Evolutionary conservation across 2,329 filamentous ascomycete species (phyloP), one percentile per base, ranked within the genome.

Genomic region (Alternaria sp.): DNA sequence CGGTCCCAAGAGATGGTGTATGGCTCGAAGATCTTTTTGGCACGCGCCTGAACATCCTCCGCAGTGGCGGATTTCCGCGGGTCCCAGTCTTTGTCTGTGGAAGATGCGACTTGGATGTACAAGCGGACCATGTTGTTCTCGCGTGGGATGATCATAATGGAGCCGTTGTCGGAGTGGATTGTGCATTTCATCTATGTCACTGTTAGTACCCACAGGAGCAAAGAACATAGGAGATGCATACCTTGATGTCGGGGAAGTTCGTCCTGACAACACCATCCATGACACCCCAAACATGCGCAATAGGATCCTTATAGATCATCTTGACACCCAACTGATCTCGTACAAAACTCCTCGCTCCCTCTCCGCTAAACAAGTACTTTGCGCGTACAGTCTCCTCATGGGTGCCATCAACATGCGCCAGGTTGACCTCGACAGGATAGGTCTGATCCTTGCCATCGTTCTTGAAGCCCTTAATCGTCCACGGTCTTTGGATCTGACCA

Each of bases 391-490:
- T 93, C 81, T 96, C 91, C 40, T 84, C 85, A 9, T 85, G 82
- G 21, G 87, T 88, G 28, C 92, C 92, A 73, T 97, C 91, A 13
- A 93, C 85, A 71, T 94, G 91, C 74, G 90, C 88, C 51, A 97
- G 82, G 62, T 89, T 85, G 26, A 97, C 93, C 68, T 92, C 86
- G 2, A 97, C 91, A 1, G 93, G 94, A 75, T 96, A 96, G 23
- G 88, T 87, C 69, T 88, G 84, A 68, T 89, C 85, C 59, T 81
- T 79, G 26, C 84, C 86, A 72, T 88, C 86, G 57, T 88, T 89
- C 71, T 86, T 81, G 77, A 90, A 90, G 1, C 84, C 85, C 23
- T 84, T 84, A 54, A 90, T 89, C 1, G 84, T 88, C 86, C 88
- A 89, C 7, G 88, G 87, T 59, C 88, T 79, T 69, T 89, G 84